A percentile compares a stretch with the other conserved stretches of the same genome.
Conservation (phyloP, 2,329 filamentous ascomycete species). For the Xylaria sp. region DNA sequence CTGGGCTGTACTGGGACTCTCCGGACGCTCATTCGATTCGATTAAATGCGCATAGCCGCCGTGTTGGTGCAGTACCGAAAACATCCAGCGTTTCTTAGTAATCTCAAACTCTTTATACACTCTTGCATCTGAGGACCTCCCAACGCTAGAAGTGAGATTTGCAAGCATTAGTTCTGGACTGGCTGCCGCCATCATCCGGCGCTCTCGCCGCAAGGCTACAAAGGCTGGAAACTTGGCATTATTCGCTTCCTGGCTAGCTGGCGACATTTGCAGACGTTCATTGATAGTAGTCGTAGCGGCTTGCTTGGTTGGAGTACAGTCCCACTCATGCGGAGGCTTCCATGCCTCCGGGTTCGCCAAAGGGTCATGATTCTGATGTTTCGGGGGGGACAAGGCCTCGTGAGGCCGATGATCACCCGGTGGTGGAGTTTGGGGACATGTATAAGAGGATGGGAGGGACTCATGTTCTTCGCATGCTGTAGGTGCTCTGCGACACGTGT, state of each 20-base stretch:
- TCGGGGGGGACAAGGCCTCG: constrained; percentile 41
- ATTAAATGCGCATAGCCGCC: constrained; percentile 49
- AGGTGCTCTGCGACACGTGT: constrained; percentile 20
- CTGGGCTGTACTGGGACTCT: constrained; percentile 36
- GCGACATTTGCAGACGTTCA: constrained; percentile 37
- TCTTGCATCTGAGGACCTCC: constrained; percentile 55
- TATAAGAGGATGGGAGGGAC: constrained; percentile 36
- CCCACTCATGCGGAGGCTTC: constrained; percentile 58
- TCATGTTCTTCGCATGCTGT: constrained; percentile 41
- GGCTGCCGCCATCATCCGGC: constrained; percentile 65
- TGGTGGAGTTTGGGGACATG: constrained; percentile 42
- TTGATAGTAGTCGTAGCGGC: constrained; percentile 35
- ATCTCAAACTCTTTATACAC: constrained; percentile 63
- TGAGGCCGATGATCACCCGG: constrained; percentile 33
- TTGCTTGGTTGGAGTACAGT: constrained; percentile 47
- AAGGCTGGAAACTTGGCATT: constrained; percentile 49
- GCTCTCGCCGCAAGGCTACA: constrained; percentile 60
- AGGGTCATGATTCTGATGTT: constrained; percentile 40
- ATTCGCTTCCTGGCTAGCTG: constrained; percentile 37
- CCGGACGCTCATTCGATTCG: constrained; percentile 26
- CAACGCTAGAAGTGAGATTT: constrained; percentile 64
- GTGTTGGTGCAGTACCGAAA: constrained; percentile 63
- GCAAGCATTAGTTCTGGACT: constrained; percentile 62
- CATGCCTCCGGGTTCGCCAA: constrained; percentile 55
- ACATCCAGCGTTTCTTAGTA: constrained; percentile 70